Evolutionary conservation across 495 filamentous ascomycete species (phyloP), one percentile per base, ranked within the genome.

Genomic region (Penicillium pulvis): DNA sequence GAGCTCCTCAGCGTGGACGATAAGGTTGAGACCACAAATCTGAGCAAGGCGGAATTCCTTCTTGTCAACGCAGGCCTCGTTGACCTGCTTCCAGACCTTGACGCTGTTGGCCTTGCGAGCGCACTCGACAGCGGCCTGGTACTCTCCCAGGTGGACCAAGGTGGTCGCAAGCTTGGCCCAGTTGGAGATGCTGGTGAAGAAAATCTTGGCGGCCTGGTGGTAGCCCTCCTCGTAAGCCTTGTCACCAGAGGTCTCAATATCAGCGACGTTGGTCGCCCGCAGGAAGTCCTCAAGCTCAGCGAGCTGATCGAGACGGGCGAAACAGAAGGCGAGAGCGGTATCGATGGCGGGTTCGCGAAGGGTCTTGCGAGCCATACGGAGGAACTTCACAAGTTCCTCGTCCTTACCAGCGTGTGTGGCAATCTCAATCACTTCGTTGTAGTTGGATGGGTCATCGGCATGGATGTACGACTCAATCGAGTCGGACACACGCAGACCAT

Each of bases 21-120:
- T 98, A 53, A 99, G 83, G 77, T 97, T 99, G 31, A 99, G 85
- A 81, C 95, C 95, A 74, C 95, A 99, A 67, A 99, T 99, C 80
- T 98, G 96, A 35, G 95, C 94, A 47, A 99, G 88, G 61, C 94
- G 90, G 85, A 99, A 99, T 70, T 99, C 95, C 80, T 96, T 97
- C 89, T 97, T 99, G 62, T 86, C 83, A 54, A 99, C 90, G 74
- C 95, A 99, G 36, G 94, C 95, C 70, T 90, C 89, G 75, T 98
- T 96, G 63, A 99, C 95, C 75, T 99, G 91, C 79, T 93, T 96
- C 95, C 95, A 99, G 54, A 99, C 95, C 81, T 96, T 97, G 77
- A 95, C 92, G 79, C 92, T 99, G 81, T 98, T 99, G 70, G 95
- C 95, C 78, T 98, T 98, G 69, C 95, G 91, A 24, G 95, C 95